These are phyloP conservation scores for Calonectria henricotiae DNA, from an alignment of 2,329 filamentous ascomycete genomes.

Conservation along the genomic window DNA sequence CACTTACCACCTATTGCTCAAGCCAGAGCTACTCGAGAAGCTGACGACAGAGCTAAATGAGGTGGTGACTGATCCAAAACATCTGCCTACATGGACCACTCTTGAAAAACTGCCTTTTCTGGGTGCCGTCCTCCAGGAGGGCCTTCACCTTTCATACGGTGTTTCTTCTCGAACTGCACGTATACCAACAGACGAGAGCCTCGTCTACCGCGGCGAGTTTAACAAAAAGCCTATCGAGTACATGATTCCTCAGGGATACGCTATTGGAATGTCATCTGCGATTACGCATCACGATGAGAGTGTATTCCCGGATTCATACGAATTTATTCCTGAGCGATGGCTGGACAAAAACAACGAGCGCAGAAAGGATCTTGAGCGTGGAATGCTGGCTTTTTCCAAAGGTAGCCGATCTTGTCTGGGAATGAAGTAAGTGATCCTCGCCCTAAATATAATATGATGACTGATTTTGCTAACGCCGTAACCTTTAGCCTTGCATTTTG, in stretches of 20 bases:
- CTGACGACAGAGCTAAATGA: conserved; percentile 19
- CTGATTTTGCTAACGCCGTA: neutral
- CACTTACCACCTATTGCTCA: conserved; percentile 13
- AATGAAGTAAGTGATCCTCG: conserved; percentile 12
- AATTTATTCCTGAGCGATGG: conserved; percentile 28
- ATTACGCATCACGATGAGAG: conserved; percentile 24
- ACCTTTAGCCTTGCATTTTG: conserved; percentile 14
- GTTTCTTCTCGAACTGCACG: conserved; percentile 25
- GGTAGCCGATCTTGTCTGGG: conserved; percentile 25
- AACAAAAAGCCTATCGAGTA: conserved; percentile 27
- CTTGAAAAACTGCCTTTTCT: conserved; percentile 24
- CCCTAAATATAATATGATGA: neutral
- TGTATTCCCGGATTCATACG: conserved; percentile 19
- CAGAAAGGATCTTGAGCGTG: conserved; percentile 22
- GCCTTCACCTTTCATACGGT: conserved; percentile 22
- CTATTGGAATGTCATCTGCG: conserved; percentile 20
- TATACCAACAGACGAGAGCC: conserved; percentile 13
- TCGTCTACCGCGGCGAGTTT: conserved; percentile 13
- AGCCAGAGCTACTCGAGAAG: conserved; percentile 8
- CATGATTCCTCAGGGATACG: conserved; percentile 17
- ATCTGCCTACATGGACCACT: conserved; percentile 7
- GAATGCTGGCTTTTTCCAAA: conserved; percentile 27
- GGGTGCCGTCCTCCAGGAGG: conserved; percentile 19
- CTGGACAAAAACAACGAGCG: conserved; percentile 23
- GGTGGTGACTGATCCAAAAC: conserved; percentile 12